Evolutionary conservation across 441 rosid genomes (phyloP).

Genomic region (Rhodomyrtus psidioides): DNA sequence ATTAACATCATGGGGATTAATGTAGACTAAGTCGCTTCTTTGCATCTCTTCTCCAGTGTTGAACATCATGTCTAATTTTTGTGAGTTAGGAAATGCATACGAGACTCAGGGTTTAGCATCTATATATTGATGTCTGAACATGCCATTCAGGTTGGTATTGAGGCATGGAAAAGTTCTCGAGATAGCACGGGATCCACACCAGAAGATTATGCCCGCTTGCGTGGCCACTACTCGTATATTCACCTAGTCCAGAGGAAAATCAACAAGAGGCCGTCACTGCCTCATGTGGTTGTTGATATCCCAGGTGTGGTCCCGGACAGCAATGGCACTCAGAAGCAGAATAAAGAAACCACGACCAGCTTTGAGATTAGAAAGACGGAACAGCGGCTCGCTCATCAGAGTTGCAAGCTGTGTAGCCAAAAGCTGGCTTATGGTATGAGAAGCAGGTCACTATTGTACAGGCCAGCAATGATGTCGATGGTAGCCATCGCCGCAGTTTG

Average conservation of each 20-base stretch:
- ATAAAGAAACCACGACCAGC: conserved; percentile 18
- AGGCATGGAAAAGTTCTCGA: conserved; percentile 74
- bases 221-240: conserved; percentile 86
- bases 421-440: conserved; percentile 39
- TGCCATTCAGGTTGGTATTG: conserved; percentile 60
- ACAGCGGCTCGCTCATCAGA: conserved; percentile 4
- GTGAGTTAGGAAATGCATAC: background rate
- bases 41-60: background rate
- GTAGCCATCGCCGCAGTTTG: conserved; percentile 91
- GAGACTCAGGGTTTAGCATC: background rate
- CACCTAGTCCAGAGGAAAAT: conserved; percentile 76
- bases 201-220: conserved; percentile 83
- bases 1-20: background rate
- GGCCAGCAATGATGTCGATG: conserved; percentile 94
- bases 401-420: conserved; percentile 60
- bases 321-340: conserved; percentile 31
- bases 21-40: background rate
- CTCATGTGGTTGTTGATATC: conserved; percentile 61
- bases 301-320: conserved; percentile 19
- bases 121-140: background rate
- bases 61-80: background rate
- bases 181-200: conserved; percentile 89
- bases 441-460: conserved; percentile 51
- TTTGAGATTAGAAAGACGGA: conserved; percentile 40
- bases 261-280: conserved; percentile 27